Evolutionary conservation across 495 filamentous ascomycete species (phyloP).

Genomic region (Penicillium tannophilum): DNA sequence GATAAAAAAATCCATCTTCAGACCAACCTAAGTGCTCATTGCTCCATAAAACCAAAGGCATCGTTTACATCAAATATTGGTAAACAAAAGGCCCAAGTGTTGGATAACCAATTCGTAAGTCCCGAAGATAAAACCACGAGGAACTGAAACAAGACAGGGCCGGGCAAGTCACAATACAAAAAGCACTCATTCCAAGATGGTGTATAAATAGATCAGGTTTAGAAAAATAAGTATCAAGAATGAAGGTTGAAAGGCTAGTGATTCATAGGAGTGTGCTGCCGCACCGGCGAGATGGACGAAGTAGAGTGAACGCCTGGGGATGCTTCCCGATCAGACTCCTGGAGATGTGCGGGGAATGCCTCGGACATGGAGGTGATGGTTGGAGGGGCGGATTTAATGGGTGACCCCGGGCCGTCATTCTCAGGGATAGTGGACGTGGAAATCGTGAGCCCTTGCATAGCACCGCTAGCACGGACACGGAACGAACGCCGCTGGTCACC

Average conservation of each 20-base stretch:
- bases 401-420: constrained; percentile 30
- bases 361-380: constrained; percentile 36
- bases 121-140: background rate
- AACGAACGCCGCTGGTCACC: constrained; percentile 39
- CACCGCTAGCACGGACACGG: constrained; percentile 40
- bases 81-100: background rate
- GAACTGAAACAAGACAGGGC: background rate
- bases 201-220: constrained; percentile 23
- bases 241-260: constrained; percentile 17
- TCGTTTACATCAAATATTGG: constrained; percentile 20
- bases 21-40: constrained; percentile 14
- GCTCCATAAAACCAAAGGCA: constrained; percentile 12
- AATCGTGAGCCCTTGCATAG: constrained; percentile 36
- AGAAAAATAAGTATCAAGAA: constrained; percentile 13
- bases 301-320: constrained; percentile 28
- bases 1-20: constrained; percentile 14
- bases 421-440: constrained; percentile 39
- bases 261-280: constrained; percentile 13
- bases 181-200: constrained; percentile 15
- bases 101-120: background rate
- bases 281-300: constrained; percentile 23
- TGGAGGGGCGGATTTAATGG: constrained; percentile 39
- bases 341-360: constrained; percentile 22
- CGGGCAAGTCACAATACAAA: constrained; percentile 10
- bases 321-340: constrained; percentile 16